Conservation (phyloP, 2,329 filamentous ascomycete species). For the Samsoniella hepiali region DNA sequence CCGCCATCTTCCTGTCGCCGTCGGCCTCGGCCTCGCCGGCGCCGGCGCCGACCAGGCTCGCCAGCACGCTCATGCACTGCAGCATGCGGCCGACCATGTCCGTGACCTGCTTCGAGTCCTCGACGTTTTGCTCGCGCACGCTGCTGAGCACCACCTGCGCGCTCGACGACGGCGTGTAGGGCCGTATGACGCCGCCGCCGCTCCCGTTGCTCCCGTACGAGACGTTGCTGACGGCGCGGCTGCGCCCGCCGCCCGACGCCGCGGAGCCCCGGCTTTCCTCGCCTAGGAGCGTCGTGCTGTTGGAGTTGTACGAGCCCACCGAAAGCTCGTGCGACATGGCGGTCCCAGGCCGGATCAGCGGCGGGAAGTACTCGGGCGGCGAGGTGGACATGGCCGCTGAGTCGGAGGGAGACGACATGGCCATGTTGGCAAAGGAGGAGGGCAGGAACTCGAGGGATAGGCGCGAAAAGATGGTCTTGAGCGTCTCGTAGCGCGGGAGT, state of each 20-base stretch:
- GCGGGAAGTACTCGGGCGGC: constrained; percentile 46
- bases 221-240: constrained; percentile 83
- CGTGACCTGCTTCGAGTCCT: constrained; percentile 76
- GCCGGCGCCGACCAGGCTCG: constrained; percentile 62
- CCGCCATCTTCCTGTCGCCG: constrained; percentile 73
- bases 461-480: constrained; percentile 87
- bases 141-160: constrained; percentile 37
- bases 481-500: constrained; percentile 79
- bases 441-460: constrained; percentile 77
- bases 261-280: constrained; percentile 42
- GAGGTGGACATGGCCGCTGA: constrained; percentile 51
- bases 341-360: constrained; percentile 61
- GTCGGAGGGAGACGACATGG: constrained; percentile 51
- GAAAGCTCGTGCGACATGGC: constrained; percentile 71
- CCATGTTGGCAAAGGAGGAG: constrained; percentile 49
- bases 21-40: constrained; percentile 63
- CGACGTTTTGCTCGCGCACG: constrained; percentile 56
- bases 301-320: constrained; percentile 75
- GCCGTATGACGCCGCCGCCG: constrained; percentile 40
- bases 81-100: constrained; percentile 94
- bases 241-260: constrained; percentile 56
- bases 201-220: constrained; percentile 57
- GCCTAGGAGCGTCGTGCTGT: constrained; percentile 75
- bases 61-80: constrained; percentile 90
- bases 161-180: constrained; percentile 48